Conservation (phyloP, 1,284 basidiomycete species). For the Lentinula novae-zelandiae region DNA sequence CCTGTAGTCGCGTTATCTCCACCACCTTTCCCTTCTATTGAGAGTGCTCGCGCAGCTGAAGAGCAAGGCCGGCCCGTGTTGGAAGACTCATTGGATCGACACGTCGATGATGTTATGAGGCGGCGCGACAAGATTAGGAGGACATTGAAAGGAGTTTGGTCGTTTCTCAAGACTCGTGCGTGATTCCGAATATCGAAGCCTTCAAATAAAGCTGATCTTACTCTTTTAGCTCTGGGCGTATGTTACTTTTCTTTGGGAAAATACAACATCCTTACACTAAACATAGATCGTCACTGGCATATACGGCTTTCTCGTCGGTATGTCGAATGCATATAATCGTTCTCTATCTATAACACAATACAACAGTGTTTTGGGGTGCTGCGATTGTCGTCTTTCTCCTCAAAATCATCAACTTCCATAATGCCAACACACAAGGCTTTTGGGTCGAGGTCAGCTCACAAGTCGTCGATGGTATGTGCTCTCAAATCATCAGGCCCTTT, state of each 20-base stretch:
- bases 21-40: conserved; percentile 20
- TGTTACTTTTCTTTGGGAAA: conserved; percentile 21
- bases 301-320: conserved; percentile 77
- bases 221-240: conserved; percentile 51
- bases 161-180: conserved; percentile 80
- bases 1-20: conserved; percentile 60
- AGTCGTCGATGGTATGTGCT: conserved; percentile 59
- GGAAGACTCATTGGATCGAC: conserved; percentile 68
- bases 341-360: not conserved
- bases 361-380: conserved; percentile 68
- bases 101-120: conserved; percentile 76
- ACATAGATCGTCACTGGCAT: conserved; percentile 66
- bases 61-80: conserved; percentile 25
- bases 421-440: conserved; percentile 58
- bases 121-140: conserved; percentile 62
- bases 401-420: conserved; percentile 68
- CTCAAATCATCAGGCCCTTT: not conserved
- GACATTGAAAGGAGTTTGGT: conserved; percentile 72
- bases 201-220: conserved; percentile 7
- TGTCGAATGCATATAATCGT: not conserved
- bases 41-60: conserved; percentile 26
- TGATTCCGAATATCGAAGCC: not conserved
- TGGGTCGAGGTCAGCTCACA: conserved; percentile 81
- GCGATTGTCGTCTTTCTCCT: conserved; percentile 77
- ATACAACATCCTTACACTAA: not conserved